Conservation (phyloP, 1,284 basidiomycete genomes). For the Salmacisia buchloeana region DNA sequence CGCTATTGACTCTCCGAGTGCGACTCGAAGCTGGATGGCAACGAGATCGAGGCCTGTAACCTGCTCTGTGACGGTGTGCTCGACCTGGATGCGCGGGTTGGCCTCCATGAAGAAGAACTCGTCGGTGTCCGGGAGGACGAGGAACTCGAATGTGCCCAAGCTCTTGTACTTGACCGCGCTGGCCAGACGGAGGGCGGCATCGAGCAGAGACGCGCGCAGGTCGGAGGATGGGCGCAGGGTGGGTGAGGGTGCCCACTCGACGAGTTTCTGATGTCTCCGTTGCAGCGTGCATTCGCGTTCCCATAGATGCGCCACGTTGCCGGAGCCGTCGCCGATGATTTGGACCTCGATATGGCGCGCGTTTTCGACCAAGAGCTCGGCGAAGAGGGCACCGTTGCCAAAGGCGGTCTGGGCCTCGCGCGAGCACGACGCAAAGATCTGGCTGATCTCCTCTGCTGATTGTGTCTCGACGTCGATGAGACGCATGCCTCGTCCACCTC, state of each 20-base stretch:
- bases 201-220: background rate
- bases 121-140: conserved; percentile 13
- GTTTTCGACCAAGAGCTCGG: conserved; percentile 21
- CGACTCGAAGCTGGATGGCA: conserved; percentile 81
- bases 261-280: conserved; percentile 25
- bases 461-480: conserved; percentile 11
- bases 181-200: background rate
- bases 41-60: conserved; percentile 86
- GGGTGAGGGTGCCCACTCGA: conserved; percentile 27
- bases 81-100: conserved; percentile 33
- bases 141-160: conserved; percentile 27
- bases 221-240: background rate
- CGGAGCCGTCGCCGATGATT: conserved; percentile 23
- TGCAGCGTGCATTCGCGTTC: conserved; percentile 30
- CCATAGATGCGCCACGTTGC: conserved; percentile 21
- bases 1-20: no score
- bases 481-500: conserved; percentile 26
- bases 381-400: conserved; percentile 21
- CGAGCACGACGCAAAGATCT: conserved; percentile 19
- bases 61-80: conserved; percentile 64
- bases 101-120: conserved; percentile 29
- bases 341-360: conserved; percentile 31
- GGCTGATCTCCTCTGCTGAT: background rate
- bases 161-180: conserved; percentile 9
- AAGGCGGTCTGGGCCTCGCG: conserved; percentile 21